Conservation (phyloP, 768 basidiomycete species). For the Sarcodon aspratus region DNA sequence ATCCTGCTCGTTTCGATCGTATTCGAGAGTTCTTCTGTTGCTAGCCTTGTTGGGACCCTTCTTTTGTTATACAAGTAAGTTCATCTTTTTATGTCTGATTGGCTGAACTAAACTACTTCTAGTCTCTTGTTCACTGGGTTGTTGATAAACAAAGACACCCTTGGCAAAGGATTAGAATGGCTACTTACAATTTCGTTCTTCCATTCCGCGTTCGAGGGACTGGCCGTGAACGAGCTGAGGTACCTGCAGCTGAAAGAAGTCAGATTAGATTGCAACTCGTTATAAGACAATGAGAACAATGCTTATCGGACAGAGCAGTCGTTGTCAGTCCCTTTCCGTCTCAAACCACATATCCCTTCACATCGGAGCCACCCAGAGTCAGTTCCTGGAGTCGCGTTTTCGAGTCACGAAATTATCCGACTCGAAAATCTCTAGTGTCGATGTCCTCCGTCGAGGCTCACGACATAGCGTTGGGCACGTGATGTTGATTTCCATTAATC, state of each 20-base stretch:
- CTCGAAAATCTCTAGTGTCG: too few relatives aligned
- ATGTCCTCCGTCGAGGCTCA: too few relatives aligned
- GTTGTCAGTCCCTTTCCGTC: too few relatives aligned
- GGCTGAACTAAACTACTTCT: conserved; percentile 2
- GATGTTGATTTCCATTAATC: too few relatives aligned
- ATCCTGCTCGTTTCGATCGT: conserved; percentile 86
- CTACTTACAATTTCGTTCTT: conserved; percentile 92
- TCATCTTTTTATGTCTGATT: neutral
- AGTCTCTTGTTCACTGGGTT: conserved; percentile 94
- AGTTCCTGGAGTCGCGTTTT: too few relatives aligned
- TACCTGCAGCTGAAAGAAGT: conserved; percentile 89
- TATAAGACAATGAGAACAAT: too few relatives aligned
- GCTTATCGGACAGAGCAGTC: too few relatives aligned
- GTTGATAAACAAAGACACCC: conserved; percentile 86
- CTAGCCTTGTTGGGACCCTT: conserved; percentile 87
- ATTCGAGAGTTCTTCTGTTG: conserved; percentile 78
- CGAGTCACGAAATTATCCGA: too few relatives aligned
- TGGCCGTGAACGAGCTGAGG: conserved; percentile 94
- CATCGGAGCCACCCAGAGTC: too few relatives aligned
- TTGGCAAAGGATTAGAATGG: conserved; percentile 66
- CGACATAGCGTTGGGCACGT: too few relatives aligned
- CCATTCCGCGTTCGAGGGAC: conserved; percentile 96
- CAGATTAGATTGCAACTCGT: too few relatives aligned
- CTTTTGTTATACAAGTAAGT: conserved; percentile 98
- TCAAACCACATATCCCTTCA: too few relatives aligned